Evolutionary conservation across 176 grass and related monocot species (phyloP).

Genomic region (Aegilops sharonensis): DNA sequence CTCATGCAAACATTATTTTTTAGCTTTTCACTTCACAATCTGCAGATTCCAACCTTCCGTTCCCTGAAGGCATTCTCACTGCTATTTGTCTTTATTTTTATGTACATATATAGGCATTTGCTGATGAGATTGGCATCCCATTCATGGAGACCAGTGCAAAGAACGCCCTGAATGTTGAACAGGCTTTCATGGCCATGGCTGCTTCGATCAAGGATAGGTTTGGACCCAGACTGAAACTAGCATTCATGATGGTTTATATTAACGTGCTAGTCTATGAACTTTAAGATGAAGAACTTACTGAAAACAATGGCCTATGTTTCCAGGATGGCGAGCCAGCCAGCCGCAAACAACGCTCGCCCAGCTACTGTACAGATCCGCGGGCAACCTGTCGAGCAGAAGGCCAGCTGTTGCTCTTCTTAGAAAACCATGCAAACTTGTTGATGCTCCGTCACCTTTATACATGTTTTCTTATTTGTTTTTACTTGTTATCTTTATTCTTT

Average conservation of each 20-base stretch:
- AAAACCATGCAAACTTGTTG: background rate
- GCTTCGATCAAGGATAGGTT: slow-evolving; percentile 63
- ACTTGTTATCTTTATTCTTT: background rate
- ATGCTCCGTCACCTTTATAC: background rate
- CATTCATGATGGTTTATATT: background rate
- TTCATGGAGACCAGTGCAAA: slow-evolving; percentile 82
- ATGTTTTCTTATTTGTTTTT: background rate
- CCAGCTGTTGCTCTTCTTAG: slow-evolving; percentile 60
- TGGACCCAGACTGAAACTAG: background rate
- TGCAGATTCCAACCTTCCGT: background rate
- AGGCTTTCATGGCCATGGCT: slow-evolving; percentile 80
- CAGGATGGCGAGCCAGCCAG: slow-evolving; percentile 81
- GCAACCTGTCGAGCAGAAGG: slow-evolving; percentile 56
- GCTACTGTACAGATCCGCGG: slow-evolving; percentile 57
- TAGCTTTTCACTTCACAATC: background rate
- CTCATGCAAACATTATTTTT: background rate
- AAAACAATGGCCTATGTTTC: background rate
- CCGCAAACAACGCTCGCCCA: slow-evolving; percentile 36
- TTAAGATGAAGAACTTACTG: background rate
- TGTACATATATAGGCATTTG: slow-evolving; percentile 35
- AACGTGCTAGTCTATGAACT: background rate
- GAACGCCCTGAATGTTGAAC: slow-evolving; percentile 67
- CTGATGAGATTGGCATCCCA: slow-evolving; percentile 76
- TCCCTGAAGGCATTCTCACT: background rate
- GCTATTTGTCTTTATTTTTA: background rate